Conservation (phyloP, 768 basidiomycete species). For the Leucosporidium creatinivorum region DNA sequence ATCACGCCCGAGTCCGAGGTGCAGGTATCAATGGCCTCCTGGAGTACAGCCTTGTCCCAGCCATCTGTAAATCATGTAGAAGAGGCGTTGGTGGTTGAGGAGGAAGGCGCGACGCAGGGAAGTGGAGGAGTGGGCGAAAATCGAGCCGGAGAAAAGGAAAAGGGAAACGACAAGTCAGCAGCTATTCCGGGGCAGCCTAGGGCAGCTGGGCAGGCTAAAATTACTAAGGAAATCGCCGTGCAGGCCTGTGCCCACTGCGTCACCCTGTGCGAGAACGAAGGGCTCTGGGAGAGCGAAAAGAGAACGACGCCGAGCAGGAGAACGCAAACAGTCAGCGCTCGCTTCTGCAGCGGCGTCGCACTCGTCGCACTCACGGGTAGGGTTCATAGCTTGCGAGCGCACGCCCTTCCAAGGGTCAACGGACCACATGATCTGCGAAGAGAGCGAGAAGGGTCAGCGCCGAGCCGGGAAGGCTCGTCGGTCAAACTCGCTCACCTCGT, state of each 20-base stretch:
- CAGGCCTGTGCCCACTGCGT: constrained; percentile 8
- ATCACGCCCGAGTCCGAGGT: constrained; percentile 32
- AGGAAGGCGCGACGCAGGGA: too few relatives aligned
- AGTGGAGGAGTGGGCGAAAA: background rate
- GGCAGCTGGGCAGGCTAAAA: too few relatives aligned
- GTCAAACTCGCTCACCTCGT: background rate
- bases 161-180: too few relatives aligned
- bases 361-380: background rate
- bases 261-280: constrained; percentile 12
- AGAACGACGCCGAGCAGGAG: too few relatives aligned
- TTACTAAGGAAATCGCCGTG: background rate
- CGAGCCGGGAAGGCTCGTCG: background rate
- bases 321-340: too few relatives aligned
- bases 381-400: constrained; percentile 16
- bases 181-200: background rate
- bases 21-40: constrained; percentile 35
- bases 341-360: too few relatives aligned
- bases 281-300: constrained; percentile 1
- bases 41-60: constrained; percentile 32
- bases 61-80: constrained; percentile 17
- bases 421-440: constrained; percentile 11
- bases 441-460: constrained; percentile 6
- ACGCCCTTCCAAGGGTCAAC: constrained; percentile 10
- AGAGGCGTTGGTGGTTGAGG: background rate
- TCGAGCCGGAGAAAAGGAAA: too few relatives aligned